Evolutionary conservation across 164 flowering plant species (phyloP), one percentile per base, ranked within the genome.

Genomic region (Kingdonia uniflora): DNA sequence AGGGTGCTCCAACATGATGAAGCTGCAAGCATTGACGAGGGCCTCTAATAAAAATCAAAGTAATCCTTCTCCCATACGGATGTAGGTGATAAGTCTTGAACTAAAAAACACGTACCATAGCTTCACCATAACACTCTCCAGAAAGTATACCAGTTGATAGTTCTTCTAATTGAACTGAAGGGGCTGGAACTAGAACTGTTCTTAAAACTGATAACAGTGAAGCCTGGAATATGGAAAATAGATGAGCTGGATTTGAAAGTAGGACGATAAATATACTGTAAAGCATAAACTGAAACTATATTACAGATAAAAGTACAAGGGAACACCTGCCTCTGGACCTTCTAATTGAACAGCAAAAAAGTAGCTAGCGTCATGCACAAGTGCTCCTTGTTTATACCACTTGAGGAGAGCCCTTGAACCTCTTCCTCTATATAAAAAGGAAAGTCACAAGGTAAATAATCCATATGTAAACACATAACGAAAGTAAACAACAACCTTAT

Each of bases 351-450:
- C 69, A 60, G 78, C 75, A 59, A 60, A 51, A 54, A 55, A 48
- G 65, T 88, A 88, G 68, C 95, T 84, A 8, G 95, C 87, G 67
- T 92, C 99, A 74, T 92, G 99, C 49, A 86, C 60, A 42, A 92
- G 68, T 0, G 69, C 74, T 33, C 86, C 86, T 19, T 68, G 10
- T 42, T 61, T 77, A 47, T 65, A 71, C 80, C 78, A 58, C 76
- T 76, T 92, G 74, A 92, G 59, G 6, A 86, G 51, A 61, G 95
- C 84, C 65, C 92, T 82, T 8, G 91, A 88, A 10, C 95, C 99
- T 62, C 74, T 86, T 53, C 97, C 97, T 51, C 97, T 92, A 55
- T 71, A 76, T 33, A 54, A 75, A 16, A 59, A 21, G 2, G 11
- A 22, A 16, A 20, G n/a, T 21, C 4, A 6, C 14, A 22, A 2